phyloP scores from a whole-genome alignment of 495 filamentous ascomycete genomes.

The Xylaria bambusicola region DNA sequence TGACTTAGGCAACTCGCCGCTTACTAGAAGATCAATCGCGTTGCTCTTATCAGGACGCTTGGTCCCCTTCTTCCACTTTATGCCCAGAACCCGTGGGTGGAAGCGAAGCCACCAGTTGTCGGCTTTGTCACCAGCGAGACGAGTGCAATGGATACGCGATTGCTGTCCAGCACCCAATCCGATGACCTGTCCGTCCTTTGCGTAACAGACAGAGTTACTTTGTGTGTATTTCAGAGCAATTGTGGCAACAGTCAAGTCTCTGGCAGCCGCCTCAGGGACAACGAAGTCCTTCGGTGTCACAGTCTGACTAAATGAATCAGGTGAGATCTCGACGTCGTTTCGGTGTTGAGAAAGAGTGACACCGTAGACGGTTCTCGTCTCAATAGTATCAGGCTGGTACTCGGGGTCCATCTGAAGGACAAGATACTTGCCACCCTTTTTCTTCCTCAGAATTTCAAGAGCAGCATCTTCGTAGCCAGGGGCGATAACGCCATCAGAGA shows the following conservation, averaged over 20 bases:
- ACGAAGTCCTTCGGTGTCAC: conserved; percentile 78
- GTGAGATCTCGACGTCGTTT: conserved; percentile 85
- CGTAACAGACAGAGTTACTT: conserved; percentile 98
- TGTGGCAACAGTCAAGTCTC: conserved; percentile 92
- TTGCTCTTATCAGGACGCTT: conserved; percentile 98
- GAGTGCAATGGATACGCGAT: conserved; percentile 96
- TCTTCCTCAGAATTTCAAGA: conserved; percentile 90
- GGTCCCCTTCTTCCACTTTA: conserved; percentile 96
- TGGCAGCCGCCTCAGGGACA: conserved; percentile 77
- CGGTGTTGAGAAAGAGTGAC: conserved; percentile 83
- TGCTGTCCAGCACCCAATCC: conserved; percentile 96
- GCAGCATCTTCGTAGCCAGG: conserved; percentile 82
- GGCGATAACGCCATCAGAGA: conserved; percentile 95
- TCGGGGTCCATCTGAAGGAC: conserved; percentile 91
- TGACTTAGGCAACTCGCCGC: conserved; percentile 76
- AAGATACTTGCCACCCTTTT: conserved; percentile 97
- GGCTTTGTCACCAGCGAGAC: conserved; percentile 96
- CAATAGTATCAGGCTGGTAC: conserved; percentile 73
- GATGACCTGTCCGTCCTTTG: conserved; percentile 89
- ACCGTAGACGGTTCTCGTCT: conserved; percentile 86
- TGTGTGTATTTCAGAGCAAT: conserved; percentile 98
- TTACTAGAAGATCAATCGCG: conserved; percentile 92
- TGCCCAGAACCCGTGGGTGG: conserved; percentile 78
- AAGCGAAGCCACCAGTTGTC: conserved; percentile 99
- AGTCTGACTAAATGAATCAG: conserved; percentile 79